phyloP scores from a whole-genome alignment of 306 rosid genomes.

The Albizia julibrissin region DNA sequence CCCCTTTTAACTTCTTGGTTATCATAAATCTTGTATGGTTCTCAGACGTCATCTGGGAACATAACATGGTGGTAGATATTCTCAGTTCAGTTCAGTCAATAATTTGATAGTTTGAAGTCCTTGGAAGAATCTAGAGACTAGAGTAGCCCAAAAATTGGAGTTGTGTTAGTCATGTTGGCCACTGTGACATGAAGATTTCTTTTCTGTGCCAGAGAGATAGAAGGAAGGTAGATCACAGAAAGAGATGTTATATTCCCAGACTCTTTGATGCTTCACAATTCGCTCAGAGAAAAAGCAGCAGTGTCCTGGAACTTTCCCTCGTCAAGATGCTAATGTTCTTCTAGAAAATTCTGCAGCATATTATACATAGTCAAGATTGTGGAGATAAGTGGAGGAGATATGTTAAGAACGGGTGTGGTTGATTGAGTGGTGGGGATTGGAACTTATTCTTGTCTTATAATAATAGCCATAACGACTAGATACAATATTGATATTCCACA shows the following conservation, averaged over 20 bases:
- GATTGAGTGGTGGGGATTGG: slow-evolving; percentile 44
- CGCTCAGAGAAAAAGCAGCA: slow-evolving; percentile 16
- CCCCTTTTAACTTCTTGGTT: background rate
- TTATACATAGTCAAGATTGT: slow-evolving; percentile 28
- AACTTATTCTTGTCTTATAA: slow-evolving; percentile 33
- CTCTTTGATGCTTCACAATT: background rate
- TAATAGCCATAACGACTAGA: slow-evolving; percentile 31
- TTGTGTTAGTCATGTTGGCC: slow-evolving; percentile 5
- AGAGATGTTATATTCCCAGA: slow-evolving; percentile 29
- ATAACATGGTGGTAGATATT: background rate
- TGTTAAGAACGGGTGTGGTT: slow-evolving; percentile 20
- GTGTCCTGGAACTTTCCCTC: background rate
- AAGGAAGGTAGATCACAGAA: slow-evolving; percentile 30
- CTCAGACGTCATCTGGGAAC: background rate
- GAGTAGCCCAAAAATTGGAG: background rate
- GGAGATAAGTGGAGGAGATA: slow-evolving; percentile 25
- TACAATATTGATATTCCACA: background rate
- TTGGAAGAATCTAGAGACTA: slow-evolving; percentile 38
- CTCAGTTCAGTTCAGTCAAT: background rate
- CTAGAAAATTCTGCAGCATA: slow-evolving; percentile 31
- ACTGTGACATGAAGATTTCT: slow-evolving; percentile 11
- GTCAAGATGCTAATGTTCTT: slow-evolving; percentile 9
- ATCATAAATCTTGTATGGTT: background rate
- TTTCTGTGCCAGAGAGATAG: slow-evolving; percentile 26
- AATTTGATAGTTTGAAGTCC: background rate